Conservation (phyloP, 192 early-diverging fungal species). For the Coemansia sp. region DNA sequence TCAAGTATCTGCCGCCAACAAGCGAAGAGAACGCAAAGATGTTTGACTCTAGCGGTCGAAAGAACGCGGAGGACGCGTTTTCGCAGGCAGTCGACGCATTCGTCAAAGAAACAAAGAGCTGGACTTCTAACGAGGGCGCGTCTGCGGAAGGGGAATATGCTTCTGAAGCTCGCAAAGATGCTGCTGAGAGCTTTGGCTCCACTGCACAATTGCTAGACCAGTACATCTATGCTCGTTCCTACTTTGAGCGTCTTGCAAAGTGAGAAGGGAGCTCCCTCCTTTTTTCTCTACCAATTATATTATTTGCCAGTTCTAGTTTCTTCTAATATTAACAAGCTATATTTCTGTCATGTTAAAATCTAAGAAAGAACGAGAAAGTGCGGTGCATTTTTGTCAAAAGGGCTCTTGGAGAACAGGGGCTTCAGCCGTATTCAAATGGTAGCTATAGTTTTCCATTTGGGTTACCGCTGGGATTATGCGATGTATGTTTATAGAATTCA, state of each 20-base stretch:
- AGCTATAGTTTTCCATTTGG: neutral
- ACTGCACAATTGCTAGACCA: constrained; percentile 55
- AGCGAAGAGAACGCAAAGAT: constrained; percentile 55
- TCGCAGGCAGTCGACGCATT: constrained; percentile 39
- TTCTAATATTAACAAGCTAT: no score
- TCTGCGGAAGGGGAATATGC: constrained; percentile 1
- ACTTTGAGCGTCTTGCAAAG: constrained; percentile 14
- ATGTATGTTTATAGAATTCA: neutral
- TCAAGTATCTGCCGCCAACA: constrained; percentile 56
- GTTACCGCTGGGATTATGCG: neutral
- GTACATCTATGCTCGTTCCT: constrained; percentile 50
- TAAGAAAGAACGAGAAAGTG: no score
- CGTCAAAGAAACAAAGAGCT: constrained; percentile 43
- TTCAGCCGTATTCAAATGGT: no score
- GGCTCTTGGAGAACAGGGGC: no score
- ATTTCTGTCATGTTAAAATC: no score
- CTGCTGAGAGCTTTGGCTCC: constrained; percentile 17
- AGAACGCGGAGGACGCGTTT: constrained; percentile 41
- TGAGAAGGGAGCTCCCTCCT: no score
- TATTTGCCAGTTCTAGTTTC: no score
- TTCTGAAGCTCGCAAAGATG: constrained; percentile 21
- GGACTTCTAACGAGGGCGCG: constrained; percentile 27
- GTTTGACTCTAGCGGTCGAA: constrained; percentile 54
- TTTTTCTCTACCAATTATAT: no score
- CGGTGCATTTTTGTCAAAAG: no score